Percentiles rank a stretch among this genome's conserved stretches.
Evolutionary conservation across 2,329 filamentous ascomycete genomes (phyloP).

Genomic region (Curvularia hawaiiensis): DNA sequence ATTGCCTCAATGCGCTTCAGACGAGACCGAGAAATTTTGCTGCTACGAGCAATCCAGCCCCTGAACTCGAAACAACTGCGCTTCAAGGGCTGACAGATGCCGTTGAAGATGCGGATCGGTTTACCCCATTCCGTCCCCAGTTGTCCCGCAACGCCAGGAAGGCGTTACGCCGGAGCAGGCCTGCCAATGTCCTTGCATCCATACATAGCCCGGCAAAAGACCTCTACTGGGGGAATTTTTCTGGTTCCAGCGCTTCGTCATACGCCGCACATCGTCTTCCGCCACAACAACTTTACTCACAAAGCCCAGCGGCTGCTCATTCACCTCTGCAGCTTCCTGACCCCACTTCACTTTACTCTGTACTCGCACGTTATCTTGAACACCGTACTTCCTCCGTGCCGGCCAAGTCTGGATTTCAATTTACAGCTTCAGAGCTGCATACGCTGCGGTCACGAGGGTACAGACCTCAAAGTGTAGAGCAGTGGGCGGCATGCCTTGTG

Average conservation of each 20-base stretch:
- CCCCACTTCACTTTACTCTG: conserved; percentile 29
- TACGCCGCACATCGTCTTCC: conserved; percentile 8
- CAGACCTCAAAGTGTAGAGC: conserved; percentile 19
- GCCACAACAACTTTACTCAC: neutral
- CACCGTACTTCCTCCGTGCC: conserved; percentile 14
- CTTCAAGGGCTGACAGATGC: neutral
- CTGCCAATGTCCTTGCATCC: conserved; percentile 27
- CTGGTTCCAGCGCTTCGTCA: conserved; percentile 23
- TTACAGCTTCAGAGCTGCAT: conserved; percentile 25
- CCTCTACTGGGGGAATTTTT: conserved; percentile 23
- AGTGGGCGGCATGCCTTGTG: conserved; percentile 34
- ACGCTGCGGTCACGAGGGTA: conserved; percentile 28
- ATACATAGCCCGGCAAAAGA: conserved; percentile 22
- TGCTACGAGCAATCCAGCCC: neutral
- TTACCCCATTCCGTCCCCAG: conserved; percentile 16
- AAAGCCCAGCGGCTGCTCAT: neutral
- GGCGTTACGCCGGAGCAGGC: conserved; percentile 26
- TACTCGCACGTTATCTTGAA: conserved; percentile 36
- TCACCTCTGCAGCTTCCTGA: conserved; percentile 4
- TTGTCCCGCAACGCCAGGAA: conserved; percentile 24
- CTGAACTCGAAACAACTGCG: neutral
- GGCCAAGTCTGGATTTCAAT: conserved; percentile 16
- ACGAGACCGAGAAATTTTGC: conserved; percentile 3
- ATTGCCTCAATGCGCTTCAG: conserved; percentile 11
- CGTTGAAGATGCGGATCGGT: neutral